A percentile compares a stretch with the other conserved stretches of the same genome.
Evolutionary conservation across 345 rosid species (phyloP).

Genomic region (Salix dunnii): DNA sequence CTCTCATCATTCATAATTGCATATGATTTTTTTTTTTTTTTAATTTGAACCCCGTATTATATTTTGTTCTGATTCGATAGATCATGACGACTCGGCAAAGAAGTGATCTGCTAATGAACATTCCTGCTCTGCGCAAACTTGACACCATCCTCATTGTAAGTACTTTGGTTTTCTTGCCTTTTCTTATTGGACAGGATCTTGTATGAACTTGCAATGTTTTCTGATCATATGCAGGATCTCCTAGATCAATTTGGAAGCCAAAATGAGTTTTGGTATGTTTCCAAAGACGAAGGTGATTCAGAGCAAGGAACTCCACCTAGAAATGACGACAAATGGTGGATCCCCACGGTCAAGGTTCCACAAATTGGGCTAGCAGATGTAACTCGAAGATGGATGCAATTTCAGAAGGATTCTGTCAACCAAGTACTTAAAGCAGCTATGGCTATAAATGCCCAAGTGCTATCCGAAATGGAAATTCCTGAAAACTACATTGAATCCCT

Average conservation of each 20-base stretch:
- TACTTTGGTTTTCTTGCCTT: conserved; percentile 7
- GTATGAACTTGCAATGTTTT: background rate
- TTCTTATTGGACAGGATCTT: background rate
- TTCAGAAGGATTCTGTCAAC: conserved; percentile 91
- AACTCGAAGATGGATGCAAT: conserved; percentile 59
- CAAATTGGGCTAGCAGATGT: conserved; percentile 59
- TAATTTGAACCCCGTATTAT: background rate
- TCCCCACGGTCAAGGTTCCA: conserved; percentile 79
- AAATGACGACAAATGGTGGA: conserved; percentile 89
- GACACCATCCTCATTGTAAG: conserved; percentile 84
- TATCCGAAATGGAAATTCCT: conserved; percentile 87
- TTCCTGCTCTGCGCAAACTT: conserved; percentile 83
- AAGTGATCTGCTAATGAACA: conserved; percentile 75
- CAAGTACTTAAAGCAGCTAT: conserved; percentile 94
- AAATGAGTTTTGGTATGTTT: conserved; percentile 83
- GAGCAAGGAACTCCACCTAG: conserved; percentile 50
- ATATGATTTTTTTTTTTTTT: no score
- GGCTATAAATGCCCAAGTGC: conserved; percentile 90
- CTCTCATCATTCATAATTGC: no score
- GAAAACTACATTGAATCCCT: conserved; percentile 88
- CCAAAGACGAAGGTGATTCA: conserved; percentile 49
- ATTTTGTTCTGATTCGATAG: conserved; percentile 30
- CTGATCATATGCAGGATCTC: conserved; percentile 46
- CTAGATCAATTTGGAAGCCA: conserved; percentile 64
- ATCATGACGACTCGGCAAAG: conserved; percentile 87